Base-by-base conservation (phyloP, 2,329 filamentous ascomycete species). In the Ophiostoma perfectum region DNA sequence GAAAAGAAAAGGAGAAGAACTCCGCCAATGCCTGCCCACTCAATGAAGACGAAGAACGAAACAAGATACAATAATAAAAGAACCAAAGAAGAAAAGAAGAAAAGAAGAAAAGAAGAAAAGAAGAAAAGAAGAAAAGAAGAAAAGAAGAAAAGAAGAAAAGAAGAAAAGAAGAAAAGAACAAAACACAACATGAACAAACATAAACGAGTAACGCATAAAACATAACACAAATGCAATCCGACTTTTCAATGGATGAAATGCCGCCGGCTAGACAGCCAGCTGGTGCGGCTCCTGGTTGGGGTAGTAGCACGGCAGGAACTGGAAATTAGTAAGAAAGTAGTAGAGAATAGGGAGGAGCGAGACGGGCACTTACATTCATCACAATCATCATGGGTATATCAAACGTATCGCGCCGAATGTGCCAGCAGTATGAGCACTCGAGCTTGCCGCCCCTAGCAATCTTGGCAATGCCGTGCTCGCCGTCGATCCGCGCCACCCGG, bases 331-430 rank as follows among this genome's bases (percentile, higher is more conserved):
- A 45, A 5, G 6, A 58, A 11, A 14, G n/a, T n/a, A 16, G 5
- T 5, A 39, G 9, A 18, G 14, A 64, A 12, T 42, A 39, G 27
- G n/a, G 47, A n/a, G 18, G 16, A 18, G 8, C 6, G 14, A 16
- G 27, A 27, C 27, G 27, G 39, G 67, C 8, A 89, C 93, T 89
- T 78, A 97, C 95, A 81, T 97, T 97, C 82, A 98, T 94, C 75
- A 97, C 91, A 78, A 98, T 96, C 81, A 98, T 84, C 92, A 97
- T 97, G 36, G 95, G 95, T 78, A 98, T 97, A 80, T 98, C 94
- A 80, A 98, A 98, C 55, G 95, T 92, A 78, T 99, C 95, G 72
- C 94, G 85, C 81, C 97, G 97, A 71, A 98, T 93, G 72, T 92
- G 94, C 93, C 94, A 98, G 81, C 92, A 96, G 80, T 96, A 97